Evolutionary conservation across 2,329 filamentous ascomycete species (phyloP).

Genomic region (Aspergillus phoenicis): DNA sequence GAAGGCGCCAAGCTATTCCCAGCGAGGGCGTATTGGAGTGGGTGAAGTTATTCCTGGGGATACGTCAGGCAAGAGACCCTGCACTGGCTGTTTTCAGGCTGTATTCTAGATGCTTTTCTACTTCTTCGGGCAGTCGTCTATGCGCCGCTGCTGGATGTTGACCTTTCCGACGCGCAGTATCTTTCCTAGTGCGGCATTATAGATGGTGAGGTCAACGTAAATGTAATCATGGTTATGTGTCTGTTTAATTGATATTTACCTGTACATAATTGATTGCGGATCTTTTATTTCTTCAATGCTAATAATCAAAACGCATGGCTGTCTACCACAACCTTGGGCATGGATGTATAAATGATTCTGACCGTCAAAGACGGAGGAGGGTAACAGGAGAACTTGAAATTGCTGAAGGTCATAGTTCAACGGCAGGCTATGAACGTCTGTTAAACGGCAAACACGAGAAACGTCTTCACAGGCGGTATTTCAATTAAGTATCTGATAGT

Average conservation of each 20-base stretch:
- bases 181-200: slow-evolving; percentile 22
- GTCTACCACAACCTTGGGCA: not conserved
- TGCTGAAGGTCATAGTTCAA: no score
- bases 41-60: slow-evolving; percentile 17
- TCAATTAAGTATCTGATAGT: no score
- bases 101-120: slow-evolving; percentile 24
- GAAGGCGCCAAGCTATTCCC: slow-evolving; percentile 17
- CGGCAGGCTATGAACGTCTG: no score
- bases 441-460: no score
- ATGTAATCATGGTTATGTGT: slow-evolving; percentile 25
- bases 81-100: slow-evolving; percentile 16
- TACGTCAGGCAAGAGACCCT: not conserved
- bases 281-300: not conserved
- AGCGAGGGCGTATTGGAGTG: slow-evolving; percentile 18
- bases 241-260: slow-evolving; percentile 9
- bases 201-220: slow-evolving; percentile 21
- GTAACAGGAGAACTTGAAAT: no score
- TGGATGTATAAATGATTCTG: no score
- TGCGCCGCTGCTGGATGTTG: slow-evolving; percentile 2
- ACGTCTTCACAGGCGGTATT: no score
- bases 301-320: not conserved
- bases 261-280: slow-evolving; percentile 12
- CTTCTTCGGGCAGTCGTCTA: slow-evolving; percentile 11
- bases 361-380: not conserved
- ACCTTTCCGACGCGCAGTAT: not conserved